These are phyloP conservation scores for Auricularia sp. DNA, from an alignment of 768 basidiomycete genomes.

Conservation along the genomic window DNA sequence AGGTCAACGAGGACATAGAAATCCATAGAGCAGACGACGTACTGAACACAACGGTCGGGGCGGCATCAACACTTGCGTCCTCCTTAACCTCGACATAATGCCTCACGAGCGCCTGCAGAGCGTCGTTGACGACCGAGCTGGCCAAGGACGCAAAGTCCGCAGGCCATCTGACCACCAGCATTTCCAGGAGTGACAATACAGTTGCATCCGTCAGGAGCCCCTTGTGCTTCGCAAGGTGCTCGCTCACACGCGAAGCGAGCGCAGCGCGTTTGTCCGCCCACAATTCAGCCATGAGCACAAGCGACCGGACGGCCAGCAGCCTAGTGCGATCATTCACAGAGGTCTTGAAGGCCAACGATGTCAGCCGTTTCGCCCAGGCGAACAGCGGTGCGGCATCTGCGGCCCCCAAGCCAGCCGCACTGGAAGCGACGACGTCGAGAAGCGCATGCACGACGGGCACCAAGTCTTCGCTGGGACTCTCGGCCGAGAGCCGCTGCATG, in stretches of 20 bases:
- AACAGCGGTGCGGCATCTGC: background rate
- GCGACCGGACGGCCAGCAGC: background rate
- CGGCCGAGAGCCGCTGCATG: background rate
- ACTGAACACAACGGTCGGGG: background rate
- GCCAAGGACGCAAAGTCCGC: background rate
- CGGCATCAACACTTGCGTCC: background rate
- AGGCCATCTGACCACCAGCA: background rate
- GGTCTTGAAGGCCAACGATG: background rate
- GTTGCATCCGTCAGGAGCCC: background rate
- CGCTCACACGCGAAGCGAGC: background rate
- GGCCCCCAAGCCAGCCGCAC: background rate
- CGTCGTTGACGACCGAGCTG: background rate
- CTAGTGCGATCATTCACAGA: background rate
- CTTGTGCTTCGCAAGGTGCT: background rate
- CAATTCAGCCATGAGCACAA: background rate
- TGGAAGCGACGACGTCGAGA: background rate
- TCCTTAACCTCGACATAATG: constrained; percentile 1
- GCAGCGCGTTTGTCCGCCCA: background rate
- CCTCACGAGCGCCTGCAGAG: background rate
- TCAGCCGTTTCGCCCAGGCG: background rate
- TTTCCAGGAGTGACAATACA: background rate
- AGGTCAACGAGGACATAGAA: background rate
- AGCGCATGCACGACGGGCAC: background rate
- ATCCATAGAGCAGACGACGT: background rate
- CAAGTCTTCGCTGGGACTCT: background rate